Conservation (phyloP, 129 eudicot genomes). For the Apium graveolens region DNA sequence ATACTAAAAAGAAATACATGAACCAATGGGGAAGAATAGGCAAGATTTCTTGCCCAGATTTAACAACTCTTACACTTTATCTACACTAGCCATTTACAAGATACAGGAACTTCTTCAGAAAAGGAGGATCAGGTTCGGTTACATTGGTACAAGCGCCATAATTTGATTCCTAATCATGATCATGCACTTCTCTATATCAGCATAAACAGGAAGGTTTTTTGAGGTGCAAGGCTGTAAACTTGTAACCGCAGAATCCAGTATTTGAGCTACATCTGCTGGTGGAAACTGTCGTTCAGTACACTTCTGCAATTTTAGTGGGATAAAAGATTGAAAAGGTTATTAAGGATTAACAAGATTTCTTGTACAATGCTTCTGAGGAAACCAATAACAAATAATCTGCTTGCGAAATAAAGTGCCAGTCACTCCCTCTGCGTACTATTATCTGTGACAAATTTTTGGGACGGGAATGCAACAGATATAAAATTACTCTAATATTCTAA, state of each 20-base stretch:
- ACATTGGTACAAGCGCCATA: constrained; percentile 51
- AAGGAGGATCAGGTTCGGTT: neutral
- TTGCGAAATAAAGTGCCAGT: neutral
- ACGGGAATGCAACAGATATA: neutral
- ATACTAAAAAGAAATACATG: neutral
- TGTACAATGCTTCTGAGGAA: neutral
- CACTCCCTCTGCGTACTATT: neutral
- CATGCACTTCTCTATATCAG: constrained; percentile 61
- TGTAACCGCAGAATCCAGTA: constrained; percentile 45
- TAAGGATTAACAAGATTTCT: neutral
- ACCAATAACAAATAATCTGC: neutral
- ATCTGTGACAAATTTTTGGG: neutral
- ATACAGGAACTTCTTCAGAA: neutral
- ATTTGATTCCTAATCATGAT: constrained; percentile 56
- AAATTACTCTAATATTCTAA: constrained; percentile 3
- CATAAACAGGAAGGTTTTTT: constrained; percentile 40
- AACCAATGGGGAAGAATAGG: neutral
- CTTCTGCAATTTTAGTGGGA: constrained; percentile 20
- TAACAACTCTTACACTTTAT: neutral
- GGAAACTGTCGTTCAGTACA: constrained; percentile 55
- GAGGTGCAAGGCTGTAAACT: constrained; percentile 46
- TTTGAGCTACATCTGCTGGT: constrained; percentile 56
- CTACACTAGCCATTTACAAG: constrained; percentile 4
- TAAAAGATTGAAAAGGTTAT: neutral
- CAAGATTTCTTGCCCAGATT: constrained; percentile 3